phyloP scores from a whole-genome alignment of 495 filamentous ascomycete genomes.

The Talaromyces thailandensis region DNA sequence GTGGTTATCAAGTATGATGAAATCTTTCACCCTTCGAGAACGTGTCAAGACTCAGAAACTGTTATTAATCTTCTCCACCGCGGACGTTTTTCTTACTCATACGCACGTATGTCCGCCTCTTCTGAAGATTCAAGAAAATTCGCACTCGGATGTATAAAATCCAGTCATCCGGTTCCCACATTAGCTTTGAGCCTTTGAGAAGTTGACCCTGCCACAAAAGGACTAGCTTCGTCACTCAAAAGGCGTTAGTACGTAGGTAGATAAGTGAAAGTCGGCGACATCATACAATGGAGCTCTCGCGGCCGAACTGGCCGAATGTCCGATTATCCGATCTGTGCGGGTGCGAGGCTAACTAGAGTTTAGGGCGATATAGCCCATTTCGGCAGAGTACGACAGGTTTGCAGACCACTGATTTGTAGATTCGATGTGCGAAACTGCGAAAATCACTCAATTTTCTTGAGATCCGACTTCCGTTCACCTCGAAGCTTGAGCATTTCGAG shows the following conservation, averaged over 20 bases:
- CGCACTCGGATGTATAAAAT: not conserved
- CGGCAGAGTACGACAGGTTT: not conserved
- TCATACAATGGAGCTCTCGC: too few species aligned
- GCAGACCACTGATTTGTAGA: not conserved
- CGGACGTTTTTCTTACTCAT: not conserved
- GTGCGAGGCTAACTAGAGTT: not conserved
- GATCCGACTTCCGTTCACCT: not conserved
- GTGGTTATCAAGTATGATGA: not conserved
- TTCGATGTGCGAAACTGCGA: not conserved
- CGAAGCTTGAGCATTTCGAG: not conserved
- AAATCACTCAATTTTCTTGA: not conserved
- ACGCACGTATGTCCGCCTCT: not conserved
- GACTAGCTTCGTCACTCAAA: not conserved
- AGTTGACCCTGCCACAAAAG: not conserved
- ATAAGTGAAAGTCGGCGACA: not conserved
- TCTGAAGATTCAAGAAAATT: not conserved
- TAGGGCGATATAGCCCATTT: not conserved
- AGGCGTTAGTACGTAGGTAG: not conserved
- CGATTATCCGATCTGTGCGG: not conserved
- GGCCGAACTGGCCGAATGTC: slow-evolving; percentile 1
- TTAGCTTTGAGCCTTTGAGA: not conserved
- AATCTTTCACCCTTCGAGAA: not conserved
- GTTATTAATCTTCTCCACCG: not conserved
- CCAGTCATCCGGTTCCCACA: not conserved
- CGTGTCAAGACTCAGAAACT: too few species aligned